phyloP scores from a whole-genome alignment of 441 rosid species.

The Viola pubescens region DNA sequence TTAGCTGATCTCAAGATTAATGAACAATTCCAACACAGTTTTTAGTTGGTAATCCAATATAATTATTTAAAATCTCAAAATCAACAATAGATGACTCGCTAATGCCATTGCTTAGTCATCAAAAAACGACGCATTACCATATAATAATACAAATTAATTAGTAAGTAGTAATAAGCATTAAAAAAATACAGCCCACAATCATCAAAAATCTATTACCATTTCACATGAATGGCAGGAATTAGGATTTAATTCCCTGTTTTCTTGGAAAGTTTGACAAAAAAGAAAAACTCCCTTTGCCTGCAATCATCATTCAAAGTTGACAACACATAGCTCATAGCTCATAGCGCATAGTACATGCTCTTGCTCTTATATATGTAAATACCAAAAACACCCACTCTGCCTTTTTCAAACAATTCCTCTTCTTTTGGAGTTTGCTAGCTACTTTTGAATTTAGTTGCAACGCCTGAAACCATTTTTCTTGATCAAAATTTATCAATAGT shows the following conservation, averaged over 20 bases:
- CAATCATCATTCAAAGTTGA: background rate
- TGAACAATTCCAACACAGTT: too few relatives aligned
- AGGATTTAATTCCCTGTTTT: conserved; percentile 6
- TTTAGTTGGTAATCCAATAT: too few relatives aligned
- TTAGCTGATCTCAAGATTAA: too few relatives aligned
- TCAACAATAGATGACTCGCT: background rate
- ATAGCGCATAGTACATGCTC: background rate
- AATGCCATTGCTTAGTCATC: background rate
- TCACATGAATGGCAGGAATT: background rate
- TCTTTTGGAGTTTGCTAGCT: background rate
- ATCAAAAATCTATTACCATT: background rate
- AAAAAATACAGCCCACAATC: background rate
- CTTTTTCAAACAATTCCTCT: background rate
- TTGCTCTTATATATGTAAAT: background rate
- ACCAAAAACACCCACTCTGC: background rate
- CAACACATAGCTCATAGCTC: background rate
- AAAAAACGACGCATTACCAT: background rate
- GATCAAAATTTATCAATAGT: background rate
- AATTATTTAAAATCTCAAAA: too few relatives aligned
- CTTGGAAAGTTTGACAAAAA: conserved; percentile 1
- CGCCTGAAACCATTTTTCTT: background rate
- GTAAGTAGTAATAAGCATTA: background rate
- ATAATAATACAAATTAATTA: background rate
- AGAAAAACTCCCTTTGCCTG: background rate
- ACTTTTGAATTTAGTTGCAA: background rate